Evolutionary conservation across 768 basidiomycete genomes (phyloP), one percentile per base, ranked within the genome.

Genomic region (Boletus eberwhitei): DNA sequence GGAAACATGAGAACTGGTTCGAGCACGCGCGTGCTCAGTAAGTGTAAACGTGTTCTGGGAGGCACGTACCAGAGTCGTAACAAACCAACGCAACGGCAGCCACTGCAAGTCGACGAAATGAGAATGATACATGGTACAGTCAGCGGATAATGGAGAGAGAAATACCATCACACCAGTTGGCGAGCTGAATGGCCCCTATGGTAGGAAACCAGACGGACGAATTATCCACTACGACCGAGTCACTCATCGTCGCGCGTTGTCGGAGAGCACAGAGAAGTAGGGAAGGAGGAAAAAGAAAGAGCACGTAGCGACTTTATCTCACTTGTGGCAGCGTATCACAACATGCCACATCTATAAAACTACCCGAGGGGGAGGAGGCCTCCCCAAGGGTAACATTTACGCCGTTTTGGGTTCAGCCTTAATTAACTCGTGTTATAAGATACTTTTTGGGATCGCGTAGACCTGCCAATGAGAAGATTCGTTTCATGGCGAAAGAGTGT

Each of bases 1-100:
- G 57, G 50, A 38, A 64, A 64, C 57, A 64, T 51, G 52, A 64
- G 52, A 14, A 51, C 60, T 64, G 12, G 22, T 17, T 46, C 29
- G 21, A 34, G 31, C 14, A 40, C 8, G 9, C 1, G 3, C 22
- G 9, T 39, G 48, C 46, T 45, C 48, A 54, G 17, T 9, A 35
- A 9, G 29, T 26, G 22, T 2, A 8, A 34, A 13, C 8, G 8
- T 26, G 32, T 9, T 24, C 19, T 8, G 9, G 31, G 6, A 16
- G 17, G 8, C n/a, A 13, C 53, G 29, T 50, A 52, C 57, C 21
- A 32, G 50, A 36, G 38, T 64, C 57, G 4, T 62, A 64, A n/a
- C 56, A 59, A 47, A 64, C 51, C 24, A 62, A 31, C 9, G 52
- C 60, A 19, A 45, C 57, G 5, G 57, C 63, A 24, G 60, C 63